Evolutionary conservation across 2,329 filamentous ascomycete species (phyloP).

Genomic region (Shiraia bambusicola): DNA sequence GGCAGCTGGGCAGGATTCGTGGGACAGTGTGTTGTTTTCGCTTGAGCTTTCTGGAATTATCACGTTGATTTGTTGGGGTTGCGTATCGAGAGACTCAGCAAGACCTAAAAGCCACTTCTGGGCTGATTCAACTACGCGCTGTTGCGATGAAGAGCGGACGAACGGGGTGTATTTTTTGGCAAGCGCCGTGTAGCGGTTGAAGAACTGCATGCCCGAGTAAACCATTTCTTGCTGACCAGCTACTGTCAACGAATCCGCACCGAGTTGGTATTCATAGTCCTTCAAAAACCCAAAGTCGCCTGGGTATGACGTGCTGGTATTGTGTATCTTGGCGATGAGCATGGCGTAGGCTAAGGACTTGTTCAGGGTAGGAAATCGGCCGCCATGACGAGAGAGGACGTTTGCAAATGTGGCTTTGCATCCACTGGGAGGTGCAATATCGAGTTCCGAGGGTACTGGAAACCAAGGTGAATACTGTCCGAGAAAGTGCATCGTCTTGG

Average conservation of each 20-base stretch:
- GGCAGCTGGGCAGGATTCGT: slow-evolving; percentile 70
- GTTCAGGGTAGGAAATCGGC: slow-evolving; percentile 71
- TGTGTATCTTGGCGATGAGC: slow-evolving; percentile 67
- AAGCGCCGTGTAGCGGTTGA: slow-evolving; percentile 68
- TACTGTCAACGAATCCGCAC: slow-evolving; percentile 66
- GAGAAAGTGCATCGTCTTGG: slow-evolving; percentile 68
- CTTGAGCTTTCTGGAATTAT: slow-evolving; percentile 66
- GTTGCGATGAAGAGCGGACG: slow-evolving; percentile 68
- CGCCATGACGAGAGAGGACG: slow-evolving; percentile 80
- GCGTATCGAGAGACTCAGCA: slow-evolving; percentile 54
- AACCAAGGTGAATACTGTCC: slow-evolving; percentile 89
- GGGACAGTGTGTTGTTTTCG: slow-evolving; percentile 80
- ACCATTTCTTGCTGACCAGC: slow-evolving; percentile 71
- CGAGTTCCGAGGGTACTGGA: slow-evolving; percentile 67
- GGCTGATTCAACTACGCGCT: slow-evolving; percentile 73
- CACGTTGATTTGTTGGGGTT: slow-evolving; percentile 51
- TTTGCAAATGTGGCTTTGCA: slow-evolving; percentile 80
- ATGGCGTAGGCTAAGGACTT: slow-evolving; percentile 67
- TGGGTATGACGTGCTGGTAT: slow-evolving; percentile 57
- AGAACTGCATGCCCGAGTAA: slow-evolving; percentile 76
- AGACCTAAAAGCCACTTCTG: slow-evolving; percentile 75
- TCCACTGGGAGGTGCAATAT: slow-evolving; percentile 60
- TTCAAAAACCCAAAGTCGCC: slow-evolving; percentile 69
- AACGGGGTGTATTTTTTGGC: slow-evolving; percentile 64
- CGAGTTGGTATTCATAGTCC: slow-evolving; percentile 70